Percentiles rank a stretch among this genome's conserved stretches.
Conservation (phyloP, 805 yeast species). For the Lachancea cidri region DNA sequence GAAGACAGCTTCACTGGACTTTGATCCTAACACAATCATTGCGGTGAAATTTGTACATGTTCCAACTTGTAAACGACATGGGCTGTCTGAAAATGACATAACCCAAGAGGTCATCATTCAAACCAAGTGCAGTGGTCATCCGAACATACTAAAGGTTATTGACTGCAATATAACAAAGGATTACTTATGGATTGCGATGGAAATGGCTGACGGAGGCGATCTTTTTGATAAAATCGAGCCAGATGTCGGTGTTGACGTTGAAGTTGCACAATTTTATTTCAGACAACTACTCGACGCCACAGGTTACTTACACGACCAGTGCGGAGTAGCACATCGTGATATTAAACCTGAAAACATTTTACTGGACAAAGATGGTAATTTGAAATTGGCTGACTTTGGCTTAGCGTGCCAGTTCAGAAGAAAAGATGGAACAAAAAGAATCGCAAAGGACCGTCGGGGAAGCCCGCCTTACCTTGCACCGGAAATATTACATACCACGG, state of each 20-base stretch:
- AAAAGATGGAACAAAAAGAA: slow-evolving; percentile 42
- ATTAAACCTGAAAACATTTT: slow-evolving; percentile 92
- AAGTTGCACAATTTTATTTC: slow-evolving; percentile 64
- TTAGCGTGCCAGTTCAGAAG: slow-evolving; percentile 57
- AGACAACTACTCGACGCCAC: slow-evolving; percentile 60
- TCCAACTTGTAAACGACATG: slow-evolving; percentile 32
- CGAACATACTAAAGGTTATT: slow-evolving; percentile 51
- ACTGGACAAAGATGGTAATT: slow-evolving; percentile 61
- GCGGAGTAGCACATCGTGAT: slow-evolving; percentile 80
- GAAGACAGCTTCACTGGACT: slow-evolving; percentile 41
- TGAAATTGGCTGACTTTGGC: slow-evolving; percentile 91
- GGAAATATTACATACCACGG: slow-evolving; percentile 43
- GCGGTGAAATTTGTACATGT: slow-evolving; percentile 58
- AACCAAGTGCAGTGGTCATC: slow-evolving; percentile 51
- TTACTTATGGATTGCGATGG: slow-evolving; percentile 65
- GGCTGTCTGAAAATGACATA: slow-evolving; percentile 37
- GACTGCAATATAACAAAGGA: slow-evolving; percentile 49
- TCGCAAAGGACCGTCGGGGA: slow-evolving; percentile 55
- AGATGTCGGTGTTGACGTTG: slow-evolving; percentile 61
- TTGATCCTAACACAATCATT: slow-evolving; percentile 37
- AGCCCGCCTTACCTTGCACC: slow-evolving; percentile 81
- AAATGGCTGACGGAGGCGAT: slow-evolving; percentile 70
- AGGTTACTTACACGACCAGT: slow-evolving; percentile 51
- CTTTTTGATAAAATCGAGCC: slow-evolving; percentile 76
- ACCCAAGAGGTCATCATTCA: slow-evolving; percentile 57